Evolutionary conservation across 1,284 basidiomycete genomes (phyloP).

Genomic region (Ceratobasidium sp.): DNA sequence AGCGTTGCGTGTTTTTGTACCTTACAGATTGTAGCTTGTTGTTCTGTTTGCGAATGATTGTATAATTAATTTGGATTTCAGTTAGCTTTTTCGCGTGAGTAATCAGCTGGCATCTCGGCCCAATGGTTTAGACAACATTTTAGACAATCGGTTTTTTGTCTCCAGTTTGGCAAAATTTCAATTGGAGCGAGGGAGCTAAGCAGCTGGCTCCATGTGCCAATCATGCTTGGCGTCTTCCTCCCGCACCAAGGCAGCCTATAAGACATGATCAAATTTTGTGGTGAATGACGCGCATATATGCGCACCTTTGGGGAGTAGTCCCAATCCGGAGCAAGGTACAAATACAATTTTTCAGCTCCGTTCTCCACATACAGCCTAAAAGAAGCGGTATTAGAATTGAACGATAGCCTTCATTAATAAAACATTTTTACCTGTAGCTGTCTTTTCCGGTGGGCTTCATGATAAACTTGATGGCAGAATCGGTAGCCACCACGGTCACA

Average conservation of each 20-base stretch:
- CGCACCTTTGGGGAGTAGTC: neutral
- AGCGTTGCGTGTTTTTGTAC: neutral
- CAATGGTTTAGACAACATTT: too few species aligned
- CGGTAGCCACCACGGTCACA: neutral
- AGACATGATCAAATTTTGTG: neutral
- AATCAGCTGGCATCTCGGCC: too few species aligned
- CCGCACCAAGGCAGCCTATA: neutral
- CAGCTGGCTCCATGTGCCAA: neutral
- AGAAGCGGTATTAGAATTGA: neutral
- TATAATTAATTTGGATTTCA: neutral
- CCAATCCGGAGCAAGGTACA: slow-evolving; percentile 6
- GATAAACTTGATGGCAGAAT: neutral
- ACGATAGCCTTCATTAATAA: neutral
- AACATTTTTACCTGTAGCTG: neutral
- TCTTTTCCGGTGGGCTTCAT: neutral
- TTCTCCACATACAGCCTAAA: slow-evolving; percentile 1
- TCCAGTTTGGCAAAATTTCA: too few species aligned
- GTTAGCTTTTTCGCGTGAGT: neutral
- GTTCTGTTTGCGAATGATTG: neutral
- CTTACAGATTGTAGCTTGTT: neutral
- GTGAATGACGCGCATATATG: neutral
- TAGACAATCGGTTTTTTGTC: too few species aligned
- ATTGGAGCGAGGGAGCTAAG: too few species aligned
- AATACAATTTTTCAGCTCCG: slow-evolving; percentile 1
- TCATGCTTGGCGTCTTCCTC: slow-evolving; percentile 1